Base-by-base conservation (phyloP, 139 green algal species). In the Coccomyxa sp. region DNA sequence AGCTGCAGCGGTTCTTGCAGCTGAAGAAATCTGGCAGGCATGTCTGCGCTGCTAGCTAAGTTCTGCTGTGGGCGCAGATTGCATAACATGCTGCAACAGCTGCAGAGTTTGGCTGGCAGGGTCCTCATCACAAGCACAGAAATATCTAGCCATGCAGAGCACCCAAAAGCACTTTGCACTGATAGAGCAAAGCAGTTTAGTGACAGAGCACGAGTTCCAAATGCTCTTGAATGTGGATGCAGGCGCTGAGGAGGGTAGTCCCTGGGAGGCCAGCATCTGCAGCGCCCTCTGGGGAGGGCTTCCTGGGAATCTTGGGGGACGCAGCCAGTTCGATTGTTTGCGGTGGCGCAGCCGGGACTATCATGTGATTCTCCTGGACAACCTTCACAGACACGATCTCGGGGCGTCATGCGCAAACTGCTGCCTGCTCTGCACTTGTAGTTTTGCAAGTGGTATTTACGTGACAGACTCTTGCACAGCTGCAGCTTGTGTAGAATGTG, bases 261-360 rank as follows among this genome's bases (percentile, higher is more conserved):
- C 73, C 76, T 24, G 83, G 79, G 27, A 64, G 55, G 55, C 22
- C 76, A 50, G 54, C 78, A 79, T 77, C 78, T 64, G 71, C 33
- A 36, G 33, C 64, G 27, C 58, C 55, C 29, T 68, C 77, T 34
- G 55, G 64, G 39, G n/a, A 54, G 22, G 76, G 68, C 58, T 29
- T 82, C 27, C 50, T 55, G 68, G 39, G 54, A 10, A 39, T 84
- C 39, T 44, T 86, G 35, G 31, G 73, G 10, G 85, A 95, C 55
- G 86, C 88, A 8, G 82, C 81, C 0, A 84, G 81, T 1, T 85
- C 89, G 22, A 84, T 94, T 7, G 36, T 91, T 2, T 93, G 88
- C 81, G 91, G 91, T 12, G 91, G 88, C 9, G 36, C 88, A 10
- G 88, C 91, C 3, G 91, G 91, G 36, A 91, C 86, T 40, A 55